Conservation (phyloP, 192 early-diverging fungal species). For the Podila verticillata region DNA sequence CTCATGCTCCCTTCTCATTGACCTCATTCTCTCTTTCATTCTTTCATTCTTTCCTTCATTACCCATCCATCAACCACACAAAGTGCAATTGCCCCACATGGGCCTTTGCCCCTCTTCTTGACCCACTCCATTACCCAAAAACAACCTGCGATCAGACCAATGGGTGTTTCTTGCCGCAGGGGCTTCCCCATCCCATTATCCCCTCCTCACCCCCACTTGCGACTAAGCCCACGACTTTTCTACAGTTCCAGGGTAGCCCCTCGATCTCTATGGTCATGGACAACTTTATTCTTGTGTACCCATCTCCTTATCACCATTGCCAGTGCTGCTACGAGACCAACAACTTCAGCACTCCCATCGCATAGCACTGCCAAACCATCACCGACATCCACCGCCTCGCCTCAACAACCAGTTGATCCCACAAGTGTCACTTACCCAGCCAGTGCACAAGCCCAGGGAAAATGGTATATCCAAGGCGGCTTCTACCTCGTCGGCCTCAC, state of each 20-base stretch:
- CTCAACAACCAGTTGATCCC: not conserved
- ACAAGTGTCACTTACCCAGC: constrained; percentile 14
- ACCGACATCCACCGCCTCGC: not conserved
- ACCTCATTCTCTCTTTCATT: not conserved
- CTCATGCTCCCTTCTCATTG: too few species aligned
- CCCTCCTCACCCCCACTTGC: too few species aligned
- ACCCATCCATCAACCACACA: not conserved
- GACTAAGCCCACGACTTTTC: too few species aligned
- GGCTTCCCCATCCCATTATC: too few species aligned
- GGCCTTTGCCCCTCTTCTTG: not conserved
- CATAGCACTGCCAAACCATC: not conserved
- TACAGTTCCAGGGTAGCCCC: too few species aligned
- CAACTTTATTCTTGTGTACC: too few species aligned
- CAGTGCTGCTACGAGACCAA: not conserved
- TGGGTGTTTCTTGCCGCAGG: too few species aligned
- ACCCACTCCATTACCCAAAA: too few species aligned
- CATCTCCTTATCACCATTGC: too few species aligned
- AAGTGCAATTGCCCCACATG: not conserved
- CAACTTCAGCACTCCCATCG: too few species aligned
- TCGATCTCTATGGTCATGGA: too few species aligned
- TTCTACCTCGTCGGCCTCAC: not conserved
- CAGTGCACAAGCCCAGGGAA: constrained; percentile 2
- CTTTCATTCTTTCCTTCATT: not conserved
- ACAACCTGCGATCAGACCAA: too few species aligned
- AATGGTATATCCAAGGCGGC: constrained; percentile 27